Conservation (phyloP, 2,329 filamentous ascomycete species). For the Sarocladium kiliense region DNA sequence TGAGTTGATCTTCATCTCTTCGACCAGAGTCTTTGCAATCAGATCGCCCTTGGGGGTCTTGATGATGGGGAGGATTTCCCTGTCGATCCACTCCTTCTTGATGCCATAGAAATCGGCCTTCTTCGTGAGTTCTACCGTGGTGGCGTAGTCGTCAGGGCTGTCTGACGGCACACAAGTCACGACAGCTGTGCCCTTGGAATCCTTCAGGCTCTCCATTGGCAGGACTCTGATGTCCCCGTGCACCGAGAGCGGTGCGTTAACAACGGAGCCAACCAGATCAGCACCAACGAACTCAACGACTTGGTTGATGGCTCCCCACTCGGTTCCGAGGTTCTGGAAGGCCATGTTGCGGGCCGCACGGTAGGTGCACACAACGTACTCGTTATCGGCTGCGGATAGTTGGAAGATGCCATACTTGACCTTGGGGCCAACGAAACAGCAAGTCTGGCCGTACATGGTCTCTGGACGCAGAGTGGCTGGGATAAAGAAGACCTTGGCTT, state of each 20-base stretch:
- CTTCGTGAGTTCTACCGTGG: constrained; percentile 80
- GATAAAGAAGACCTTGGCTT: constrained; percentile 79
- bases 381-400: constrained; percentile 54
- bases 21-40: constrained; percentile 75
- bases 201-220: constrained; percentile 90
- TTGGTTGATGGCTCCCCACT: constrained; percentile 70
- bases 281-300: constrained; percentile 71
- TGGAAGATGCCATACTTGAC: constrained; percentile 85
- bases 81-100: constrained; percentile 91
- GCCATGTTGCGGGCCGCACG: constrained; percentile 93
- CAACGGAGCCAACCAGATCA: constrained; percentile 79
- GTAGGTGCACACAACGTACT: constrained; percentile 81
- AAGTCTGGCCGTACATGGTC: constrained; percentile 98
- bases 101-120: constrained; percentile 97
- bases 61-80: constrained; percentile 86
- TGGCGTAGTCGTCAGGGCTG: constrained; percentile 89
- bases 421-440: constrained; percentile 89
- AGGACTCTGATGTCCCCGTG: constrained; percentile 82
- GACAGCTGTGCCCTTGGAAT: constrained; percentile 92
- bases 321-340: constrained; percentile 80
- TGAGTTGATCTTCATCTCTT: constrained; percentile 93
- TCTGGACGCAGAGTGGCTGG: constrained; percentile 90
- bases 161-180: constrained; percentile 95
- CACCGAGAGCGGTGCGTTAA: constrained; percentile 82
- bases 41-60: constrained; percentile 86